A percentile compares a stretch with the other conserved stretches of the same genome.
phyloP scores from a whole-genome alignment of 129 eudicot species.

The Glebionis coronaria region DNA sequence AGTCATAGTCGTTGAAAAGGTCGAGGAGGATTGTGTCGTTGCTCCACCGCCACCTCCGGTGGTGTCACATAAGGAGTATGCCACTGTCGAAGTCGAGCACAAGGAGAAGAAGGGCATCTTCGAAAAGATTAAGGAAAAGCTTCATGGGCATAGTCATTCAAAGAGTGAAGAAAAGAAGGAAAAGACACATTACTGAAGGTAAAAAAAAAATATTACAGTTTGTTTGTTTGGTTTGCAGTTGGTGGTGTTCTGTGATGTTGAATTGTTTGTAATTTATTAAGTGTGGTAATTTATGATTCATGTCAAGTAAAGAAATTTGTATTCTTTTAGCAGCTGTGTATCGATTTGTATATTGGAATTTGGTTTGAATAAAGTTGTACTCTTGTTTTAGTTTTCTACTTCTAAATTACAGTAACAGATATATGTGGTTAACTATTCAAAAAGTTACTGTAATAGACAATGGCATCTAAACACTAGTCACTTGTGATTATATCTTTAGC shows the following conservation, averaged over 20 bases:
- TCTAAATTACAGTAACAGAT: too few relatives aligned
- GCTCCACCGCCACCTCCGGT: slow-evolving; percentile 26
- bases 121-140: slow-evolving; percentile 36
- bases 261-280: too few relatives aligned
- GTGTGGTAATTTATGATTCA: too few relatives aligned
- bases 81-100: slow-evolving; percentile 26
- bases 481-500: too few relatives aligned
- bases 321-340: slow-evolving; percentile 3
- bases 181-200: slow-evolving; percentile 27
- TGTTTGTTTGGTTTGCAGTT: background rate
- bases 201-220: background rate
- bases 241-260: too few relatives aligned
- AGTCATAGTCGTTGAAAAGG: slow-evolving; percentile 5
- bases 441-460: too few relatives aligned
- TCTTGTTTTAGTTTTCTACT: too few relatives aligned
- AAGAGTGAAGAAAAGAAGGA: slow-evolving; percentile 38
- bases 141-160: slow-evolving; percentile 31
- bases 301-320: background rate
- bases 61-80: slow-evolving; percentile 19
- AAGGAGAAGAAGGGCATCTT: slow-evolving; percentile 38
- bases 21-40: slow-evolving; percentile 22
- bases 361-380: too few relatives aligned
- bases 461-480: too few relatives aligned
- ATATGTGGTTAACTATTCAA: too few relatives aligned
- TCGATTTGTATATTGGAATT: background rate